These are phyloP conservation scores for Litsea cubeba DNA, from an alignment of 164 flowering plant genomes.

Conservation along the genomic window DNA sequence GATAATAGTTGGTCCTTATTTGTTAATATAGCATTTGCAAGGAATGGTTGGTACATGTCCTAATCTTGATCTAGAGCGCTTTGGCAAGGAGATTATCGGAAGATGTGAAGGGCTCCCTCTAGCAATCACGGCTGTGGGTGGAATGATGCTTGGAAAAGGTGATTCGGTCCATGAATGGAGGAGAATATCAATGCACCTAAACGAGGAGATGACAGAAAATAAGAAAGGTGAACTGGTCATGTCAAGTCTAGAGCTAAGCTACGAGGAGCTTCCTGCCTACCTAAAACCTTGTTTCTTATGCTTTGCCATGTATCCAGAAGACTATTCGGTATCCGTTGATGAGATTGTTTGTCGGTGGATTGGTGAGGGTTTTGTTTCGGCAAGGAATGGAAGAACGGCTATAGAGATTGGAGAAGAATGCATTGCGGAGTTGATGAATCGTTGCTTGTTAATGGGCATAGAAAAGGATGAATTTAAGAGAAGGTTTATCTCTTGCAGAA, in stretches of 20 bases:
- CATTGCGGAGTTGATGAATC: neutral
- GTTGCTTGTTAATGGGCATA: neutral
- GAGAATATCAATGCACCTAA: neutral
- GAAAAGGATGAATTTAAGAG: too few species aligned
- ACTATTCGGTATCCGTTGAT: neutral
- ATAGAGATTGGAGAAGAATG: neutral
- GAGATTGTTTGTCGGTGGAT: slow-evolving; percentile 1
- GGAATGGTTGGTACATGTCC: neutral
- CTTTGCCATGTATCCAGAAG: slow-evolving; percentile 8
- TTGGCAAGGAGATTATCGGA: neutral
- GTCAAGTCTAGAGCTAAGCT: neutral
- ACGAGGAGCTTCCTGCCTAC: slow-evolving; percentile 5
- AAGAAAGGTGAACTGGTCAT: neutral
- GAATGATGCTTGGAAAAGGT: slow-evolving; percentile 9
- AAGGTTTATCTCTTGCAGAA: neutral
- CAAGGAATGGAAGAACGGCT: neutral
- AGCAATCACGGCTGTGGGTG: neutral
- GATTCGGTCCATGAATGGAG: neutral
- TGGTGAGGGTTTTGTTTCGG: slow-evolving; percentile 3
- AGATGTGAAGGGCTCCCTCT: slow-evolving; percentile 3
- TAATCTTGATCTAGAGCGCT: neutral
- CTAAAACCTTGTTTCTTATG: slow-evolving; percentile 7
- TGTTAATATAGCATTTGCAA: neutral
- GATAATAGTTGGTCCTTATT: slow-evolving; percentile 8
- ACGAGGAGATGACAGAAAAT: neutral